These are phyloP conservation scores for Sporothrix inflata DNA, from an alignment of 2,329 filamentous ascomycete species.

Conservation along the genomic window DNA sequence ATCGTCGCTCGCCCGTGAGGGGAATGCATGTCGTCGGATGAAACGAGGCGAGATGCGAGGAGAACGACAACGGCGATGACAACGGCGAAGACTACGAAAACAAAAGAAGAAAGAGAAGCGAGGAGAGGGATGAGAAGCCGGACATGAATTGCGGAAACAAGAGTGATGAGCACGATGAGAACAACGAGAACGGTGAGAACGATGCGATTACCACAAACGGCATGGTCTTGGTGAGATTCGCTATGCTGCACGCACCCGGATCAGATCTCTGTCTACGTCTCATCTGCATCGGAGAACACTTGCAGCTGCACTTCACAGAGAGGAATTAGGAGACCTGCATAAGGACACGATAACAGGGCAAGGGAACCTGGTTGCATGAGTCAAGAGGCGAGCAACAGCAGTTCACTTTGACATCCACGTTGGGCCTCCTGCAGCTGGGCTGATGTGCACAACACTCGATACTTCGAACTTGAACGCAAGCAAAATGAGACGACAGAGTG, in stretches of 20 bases:
- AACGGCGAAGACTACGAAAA: neutral
- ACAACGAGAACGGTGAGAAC: neutral
- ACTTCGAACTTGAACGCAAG: too few species aligned
- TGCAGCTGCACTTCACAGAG: neutral
- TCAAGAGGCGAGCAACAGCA: neutral
- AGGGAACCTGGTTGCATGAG: neutral
- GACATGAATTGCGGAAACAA: neutral
- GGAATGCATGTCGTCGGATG: constrained; percentile 3
- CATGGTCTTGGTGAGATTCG: neutral
- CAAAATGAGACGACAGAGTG: neutral
- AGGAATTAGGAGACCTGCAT: neutral
- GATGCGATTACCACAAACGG: neutral
- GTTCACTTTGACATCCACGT: neutral
- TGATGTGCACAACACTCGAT: neutral
- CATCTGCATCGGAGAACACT: neutral
- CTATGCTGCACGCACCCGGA: neutral
- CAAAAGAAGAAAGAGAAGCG: neutral
- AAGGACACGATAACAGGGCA: neutral
- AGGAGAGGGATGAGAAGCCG: constrained; percentile 6
- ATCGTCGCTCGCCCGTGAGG: constrained; percentile 2
- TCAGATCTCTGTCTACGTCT: neutral
- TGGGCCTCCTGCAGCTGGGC: neutral
- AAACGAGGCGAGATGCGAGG: constrained; percentile 22
- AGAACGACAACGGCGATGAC: neutral
- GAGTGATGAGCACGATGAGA: neutral